These are phyloP conservation scores for Thalassiosira profunda DNA, from an alignment of 108 stramenopile species.

Conservation along the genomic window DNA sequence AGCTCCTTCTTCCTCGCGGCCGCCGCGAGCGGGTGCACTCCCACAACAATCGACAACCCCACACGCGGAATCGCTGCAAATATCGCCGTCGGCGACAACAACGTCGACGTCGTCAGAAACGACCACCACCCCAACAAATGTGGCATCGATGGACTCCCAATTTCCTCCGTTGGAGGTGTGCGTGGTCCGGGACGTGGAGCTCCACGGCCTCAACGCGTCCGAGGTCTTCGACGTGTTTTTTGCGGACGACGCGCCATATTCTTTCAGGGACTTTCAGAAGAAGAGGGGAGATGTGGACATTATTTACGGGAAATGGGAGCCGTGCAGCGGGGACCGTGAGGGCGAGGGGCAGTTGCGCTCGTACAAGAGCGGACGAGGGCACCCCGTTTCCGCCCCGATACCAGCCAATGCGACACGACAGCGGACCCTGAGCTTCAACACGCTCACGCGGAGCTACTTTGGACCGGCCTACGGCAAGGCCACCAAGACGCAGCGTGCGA, in stretches of 20 bases:
- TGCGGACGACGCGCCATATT: slow-evolving; percentile 80
- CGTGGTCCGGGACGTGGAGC: slow-evolving; percentile 53
- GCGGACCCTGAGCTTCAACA: slow-evolving; percentile 65
- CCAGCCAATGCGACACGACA: slow-evolving; percentile 28
- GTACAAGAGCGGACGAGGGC: slow-evolving; percentile 5
- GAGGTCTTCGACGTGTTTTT: slow-evolving; percentile 86
- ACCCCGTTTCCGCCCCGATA: not conserved
- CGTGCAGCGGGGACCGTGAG: too few species aligned
- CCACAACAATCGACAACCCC: too few species aligned
- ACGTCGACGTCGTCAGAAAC: not conserved
- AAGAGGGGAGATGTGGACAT: slow-evolving; percentile 77
- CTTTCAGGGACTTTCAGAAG: slow-evolving; percentile 75
- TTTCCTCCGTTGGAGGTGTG: slow-evolving; percentile 58
- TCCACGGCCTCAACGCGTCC: slow-evolving; percentile 62
- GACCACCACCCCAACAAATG: not conserved
- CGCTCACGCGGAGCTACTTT: slow-evolving; percentile 79
- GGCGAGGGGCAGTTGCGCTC: not conserved
- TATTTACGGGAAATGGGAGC: slow-evolving; percentile 66
- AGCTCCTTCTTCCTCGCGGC: too few species aligned
- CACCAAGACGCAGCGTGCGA: slow-evolving; percentile 75
- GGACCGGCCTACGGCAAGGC: slow-evolving; percentile 83
- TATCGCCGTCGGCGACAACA: not conserved
- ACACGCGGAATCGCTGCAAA: too few species aligned
- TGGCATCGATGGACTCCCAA: slow-evolving; percentile 15
- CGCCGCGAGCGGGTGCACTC: too few species aligned